Conservation (phyloP, 1,139 yeast species). For the Taphrina sp. region DNA sequence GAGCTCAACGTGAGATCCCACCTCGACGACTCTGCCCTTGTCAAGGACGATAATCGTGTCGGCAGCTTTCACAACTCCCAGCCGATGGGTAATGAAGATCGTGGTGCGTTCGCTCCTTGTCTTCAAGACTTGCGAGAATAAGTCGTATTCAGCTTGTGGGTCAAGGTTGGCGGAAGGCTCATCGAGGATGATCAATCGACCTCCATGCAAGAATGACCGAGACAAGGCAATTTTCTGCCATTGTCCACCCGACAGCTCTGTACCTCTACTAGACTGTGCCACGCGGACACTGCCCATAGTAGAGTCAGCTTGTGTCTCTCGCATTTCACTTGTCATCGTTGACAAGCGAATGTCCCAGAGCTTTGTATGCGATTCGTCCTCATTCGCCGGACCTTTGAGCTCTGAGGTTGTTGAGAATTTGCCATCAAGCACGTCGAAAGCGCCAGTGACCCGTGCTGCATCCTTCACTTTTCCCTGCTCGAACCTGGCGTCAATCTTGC, state of each 20-base stretch:
- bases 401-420: background rate
- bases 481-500: background rate
- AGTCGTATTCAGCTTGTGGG: conserved; percentile 71
- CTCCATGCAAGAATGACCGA: conserved; percentile 22
- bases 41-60: conserved; percentile 85
- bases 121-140: conserved; percentile 64
- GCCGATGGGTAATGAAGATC: conserved; percentile 90
- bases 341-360: conserved; percentile 15
- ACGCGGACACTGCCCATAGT: background rate
- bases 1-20: conserved; percentile 72
- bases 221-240: conserved; percentile 30
- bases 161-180: conserved; percentile 99
- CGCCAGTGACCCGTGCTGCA: conserved; percentile 26
- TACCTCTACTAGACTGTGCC: too few relatives aligned
- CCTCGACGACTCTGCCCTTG: conserved; percentile 80
- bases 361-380: background rate
- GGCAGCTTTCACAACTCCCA: conserved; percentile 88
- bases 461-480: background rate
- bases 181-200: conserved; percentile 66
- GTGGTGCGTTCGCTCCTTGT: conserved; percentile 72
- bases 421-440: conserved; percentile 9
- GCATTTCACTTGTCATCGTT: conserved; percentile 2
- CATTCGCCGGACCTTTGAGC: background rate
- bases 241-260: conserved; percentile 27
- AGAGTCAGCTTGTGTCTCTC: background rate